Conservation (phyloP, 1,139 yeast genomes). For the Sugiyamaella novakii region DNA sequence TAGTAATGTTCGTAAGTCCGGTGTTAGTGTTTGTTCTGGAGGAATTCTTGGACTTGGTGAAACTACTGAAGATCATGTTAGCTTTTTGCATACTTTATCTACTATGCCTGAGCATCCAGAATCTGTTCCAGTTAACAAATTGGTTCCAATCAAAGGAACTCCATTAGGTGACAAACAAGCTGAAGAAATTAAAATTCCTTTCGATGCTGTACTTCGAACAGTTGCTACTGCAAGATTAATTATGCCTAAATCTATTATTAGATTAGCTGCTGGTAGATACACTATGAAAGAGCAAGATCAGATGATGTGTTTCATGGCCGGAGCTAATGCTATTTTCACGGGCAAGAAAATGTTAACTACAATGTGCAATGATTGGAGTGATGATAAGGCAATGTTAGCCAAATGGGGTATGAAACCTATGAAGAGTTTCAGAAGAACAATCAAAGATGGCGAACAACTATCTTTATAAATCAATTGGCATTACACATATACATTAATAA, state of each 20-base stretch:
- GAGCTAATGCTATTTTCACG: slow-evolving; percentile 78
- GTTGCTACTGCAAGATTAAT: slow-evolving; percentile 73
- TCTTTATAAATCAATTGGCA: not conserved
- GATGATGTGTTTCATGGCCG: slow-evolving; percentile 72
- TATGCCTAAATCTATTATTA: slow-evolving; percentile 71
- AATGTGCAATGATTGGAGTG: slow-evolving; percentile 85
- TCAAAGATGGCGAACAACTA: slow-evolving; percentile 8
- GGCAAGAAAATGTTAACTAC: slow-evolving; percentile 83
- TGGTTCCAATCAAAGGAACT: slow-evolving; percentile 80
- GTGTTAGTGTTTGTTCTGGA: slow-evolving; percentile 74
- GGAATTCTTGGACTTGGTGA: slow-evolving; percentile 82
- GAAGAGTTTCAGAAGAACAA: slow-evolving; percentile 50
- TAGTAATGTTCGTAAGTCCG: slow-evolving; percentile 63
- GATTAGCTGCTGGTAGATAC: slow-evolving; percentile 80
- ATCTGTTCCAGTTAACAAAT: slow-evolving; percentile 75
- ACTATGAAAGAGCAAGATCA: slow-evolving; percentile 81
- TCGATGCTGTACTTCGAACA: slow-evolving; percentile 66
- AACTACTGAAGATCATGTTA: slow-evolving; percentile 67
- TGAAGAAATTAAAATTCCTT: slow-evolving; percentile 48
- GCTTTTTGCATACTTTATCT: slow-evolving; percentile 66
- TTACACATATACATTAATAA: slow-evolving; percentile 8
- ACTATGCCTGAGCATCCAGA: slow-evolving; percentile 74
- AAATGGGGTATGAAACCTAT: slow-evolving; percentile 76
- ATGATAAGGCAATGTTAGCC: slow-evolving; percentile 65
- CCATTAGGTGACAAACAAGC: slow-evolving; percentile 59